Conservation (phyloP, 83 land plant genomes). For the Diphasiastrum complanatum region DNA sequence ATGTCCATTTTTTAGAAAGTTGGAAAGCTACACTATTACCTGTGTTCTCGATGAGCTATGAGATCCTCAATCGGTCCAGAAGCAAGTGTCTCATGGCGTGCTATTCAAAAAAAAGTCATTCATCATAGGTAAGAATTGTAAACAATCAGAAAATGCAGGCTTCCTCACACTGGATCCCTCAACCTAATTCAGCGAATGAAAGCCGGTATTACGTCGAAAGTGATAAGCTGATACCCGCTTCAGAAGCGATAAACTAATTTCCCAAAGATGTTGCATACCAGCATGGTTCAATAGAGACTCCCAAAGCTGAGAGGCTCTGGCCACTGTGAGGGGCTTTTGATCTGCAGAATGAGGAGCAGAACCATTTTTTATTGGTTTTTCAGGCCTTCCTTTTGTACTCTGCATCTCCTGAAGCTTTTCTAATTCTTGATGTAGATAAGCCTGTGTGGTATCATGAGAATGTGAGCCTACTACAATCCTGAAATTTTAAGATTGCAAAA, state of each 20-base stretch:
- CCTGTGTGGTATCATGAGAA: too few relatives aligned
- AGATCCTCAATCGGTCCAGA: constrained; percentile 97
- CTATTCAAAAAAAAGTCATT: constrained; percentile 32
- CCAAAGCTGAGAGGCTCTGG: constrained; percentile 87
- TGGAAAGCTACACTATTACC: constrained; percentile 34
- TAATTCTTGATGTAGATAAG: constrained; percentile 94
- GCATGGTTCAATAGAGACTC: constrained; percentile 72
- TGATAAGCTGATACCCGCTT: too few relatives aligned
- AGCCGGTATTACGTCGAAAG: too few relatives aligned
- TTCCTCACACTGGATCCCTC: too few relatives aligned
- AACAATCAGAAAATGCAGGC: too few relatives aligned
- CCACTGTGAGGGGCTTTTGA: constrained; percentile 59
- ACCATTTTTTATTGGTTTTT: constrained; percentile 61
- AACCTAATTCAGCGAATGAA: too few relatives aligned
- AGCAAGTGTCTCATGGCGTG: constrained; percentile 85
- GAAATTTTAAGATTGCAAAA: too few relatives aligned
- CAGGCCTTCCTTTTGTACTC: constrained; percentile 58
- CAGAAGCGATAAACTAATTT: too few relatives aligned
- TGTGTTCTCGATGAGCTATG: constrained; percentile 98
- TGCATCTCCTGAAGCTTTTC: constrained; percentile 72
- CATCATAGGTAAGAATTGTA: too few relatives aligned
- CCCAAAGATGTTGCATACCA: constrained; percentile 32
- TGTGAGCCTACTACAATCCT: too few relatives aligned
- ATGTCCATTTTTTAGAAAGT: not conserved
- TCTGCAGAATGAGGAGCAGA: constrained; percentile 39